Base-by-base conservation (phyloP, 169 alveolate genomes). In the Eimeria sp. region DNA sequence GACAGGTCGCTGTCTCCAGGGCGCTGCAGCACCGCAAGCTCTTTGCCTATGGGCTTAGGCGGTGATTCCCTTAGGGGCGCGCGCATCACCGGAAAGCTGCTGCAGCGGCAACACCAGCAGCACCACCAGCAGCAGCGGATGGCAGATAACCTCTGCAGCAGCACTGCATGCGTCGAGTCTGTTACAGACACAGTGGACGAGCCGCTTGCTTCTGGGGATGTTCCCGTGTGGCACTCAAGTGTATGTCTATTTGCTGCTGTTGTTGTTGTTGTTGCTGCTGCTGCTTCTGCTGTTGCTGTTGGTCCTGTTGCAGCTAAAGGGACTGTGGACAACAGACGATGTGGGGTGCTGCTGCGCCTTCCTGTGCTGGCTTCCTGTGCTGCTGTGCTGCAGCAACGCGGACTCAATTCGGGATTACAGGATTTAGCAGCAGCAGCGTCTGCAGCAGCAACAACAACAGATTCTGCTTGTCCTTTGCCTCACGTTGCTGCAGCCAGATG, bases 71-170 rank as follows among this genome's bases (percentile, higher is more conserved):
- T 27, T n/a, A 78, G 80, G 30, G 82, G 63, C 14, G 93, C 34
- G 34, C 82, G 76, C 80, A 86, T 78, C 93, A 86, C 30, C 61
- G 34, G 93, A 40, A 86, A 58, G 80, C 91, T n/a, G 91, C 91
- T 83, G 91, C 91, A 83, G 49, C 73, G 91, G 13, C 75, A 83
- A 65, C 88, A 78, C 65, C 88, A 78, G 88, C 91, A 82, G 91
- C 70, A 83, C 54, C 91, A 57, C 75, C 91, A 83, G 91, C 91
- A 83, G 73, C 91, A 83, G 25, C 70, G 61, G 91, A 34, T 20
- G 25, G 54, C 5, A 7, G 82, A 86, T 2, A 49, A 57, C 54
- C 43, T 40, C 61, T 27, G 40, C 61, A 86, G 82, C 80, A 57
- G 80, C 80, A 86, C 63, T 4, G 93, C 82, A 27, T 86, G 82